Percentiles rank a stretch among this genome's conserved stretches.
phyloP scores from a whole-genome alignment of 768 basidiomycete species.

The Boletus speciosus region DNA sequence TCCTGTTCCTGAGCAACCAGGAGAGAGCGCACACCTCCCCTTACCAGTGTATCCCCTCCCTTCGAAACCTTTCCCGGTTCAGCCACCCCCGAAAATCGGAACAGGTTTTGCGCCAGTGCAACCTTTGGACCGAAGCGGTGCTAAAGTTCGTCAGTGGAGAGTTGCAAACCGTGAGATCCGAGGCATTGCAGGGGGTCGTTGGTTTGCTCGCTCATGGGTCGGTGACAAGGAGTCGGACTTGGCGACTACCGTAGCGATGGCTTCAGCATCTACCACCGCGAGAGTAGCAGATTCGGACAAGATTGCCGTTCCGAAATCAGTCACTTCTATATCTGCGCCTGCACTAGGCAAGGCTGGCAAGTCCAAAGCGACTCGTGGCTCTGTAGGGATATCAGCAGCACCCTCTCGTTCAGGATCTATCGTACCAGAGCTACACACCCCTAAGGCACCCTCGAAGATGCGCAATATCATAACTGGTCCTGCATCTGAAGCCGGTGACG shows the following conservation, averaged over 20 bases:
- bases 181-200: constrained; percentile 80
- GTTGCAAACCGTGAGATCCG: constrained; percentile 72
- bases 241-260: constrained; percentile 36
- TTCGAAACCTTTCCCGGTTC: constrained; percentile 80
- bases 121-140: constrained; percentile 61
- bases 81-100: constrained; percentile 71
- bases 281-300: constrained; percentile 29
- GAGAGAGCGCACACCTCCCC: constrained; percentile 49
- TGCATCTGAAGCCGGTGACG: constrained; percentile 47
- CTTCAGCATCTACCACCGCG: constrained; percentile 26
- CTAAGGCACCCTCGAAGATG: constrained; percentile 63
- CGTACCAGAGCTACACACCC: constrained; percentile 42
- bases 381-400: constrained; percentile 46
- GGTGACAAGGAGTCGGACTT: constrained; percentile 76
- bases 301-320: constrained; percentile 34
- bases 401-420: constrained; percentile 59
- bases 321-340: constrained; percentile 47
- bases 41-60: constrained; percentile 75
- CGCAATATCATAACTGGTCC: constrained; percentile 54
- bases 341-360: constrained; percentile 40
- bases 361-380: constrained; percentile 35
- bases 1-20: constrained; percentile 30
- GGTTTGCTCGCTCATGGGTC: constrained; percentile 81
- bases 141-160: constrained; percentile 70
- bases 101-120: constrained; percentile 67